Evolutionary conservation across 805 yeast species (phyloP).

Genomic region (Ogataea thermomethanolica): DNA sequence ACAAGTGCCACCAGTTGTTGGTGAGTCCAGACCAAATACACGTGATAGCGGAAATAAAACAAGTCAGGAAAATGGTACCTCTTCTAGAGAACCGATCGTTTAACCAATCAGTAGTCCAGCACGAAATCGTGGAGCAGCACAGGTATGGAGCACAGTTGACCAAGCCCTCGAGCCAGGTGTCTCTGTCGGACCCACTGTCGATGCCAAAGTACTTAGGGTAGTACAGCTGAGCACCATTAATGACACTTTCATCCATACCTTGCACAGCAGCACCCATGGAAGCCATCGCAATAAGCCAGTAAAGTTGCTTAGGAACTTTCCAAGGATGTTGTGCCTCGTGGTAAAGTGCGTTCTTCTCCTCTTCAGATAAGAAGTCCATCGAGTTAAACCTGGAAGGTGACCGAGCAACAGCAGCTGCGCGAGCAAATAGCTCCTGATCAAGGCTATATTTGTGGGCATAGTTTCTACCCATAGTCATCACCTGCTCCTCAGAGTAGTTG

Average conservation of each 20-base stretch:
- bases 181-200: constrained; percentile 41
- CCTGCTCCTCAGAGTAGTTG: constrained; percentile 59
- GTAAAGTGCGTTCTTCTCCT: constrained; percentile 49
- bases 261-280: constrained; percentile 77
- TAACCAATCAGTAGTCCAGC: constrained; percentile 61
- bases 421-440: constrained; percentile 57
- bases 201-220: constrained; percentile 57
- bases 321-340: constrained; percentile 46
- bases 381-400: constrained; percentile 54
- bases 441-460: constrained; percentile 57
- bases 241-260: constrained; percentile 77
- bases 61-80: constrained; percentile 63
- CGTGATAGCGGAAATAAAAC: constrained; percentile 54
- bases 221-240: constrained; percentile 66
- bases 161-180: constrained; percentile 58
- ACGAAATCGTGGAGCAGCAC: constrained; percentile 55
- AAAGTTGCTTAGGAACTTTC: constrained; percentile 43
- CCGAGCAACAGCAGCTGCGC: constrained; percentile 67
- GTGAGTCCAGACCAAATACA: constrained; percentile 69
- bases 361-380: constrained; percentile 52
- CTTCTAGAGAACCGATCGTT: constrained; percentile 60
- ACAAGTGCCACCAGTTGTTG: constrained; percentile 64
- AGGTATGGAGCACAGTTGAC: constrained; percentile 70
- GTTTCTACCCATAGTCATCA: constrained; percentile 65
- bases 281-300: constrained; percentile 56